These are phyloP conservation scores for Aspergillus jensenii DNA, from an alignment of 2,329 filamentous ascomycete genomes.

Conservation along the genomic window DNA sequence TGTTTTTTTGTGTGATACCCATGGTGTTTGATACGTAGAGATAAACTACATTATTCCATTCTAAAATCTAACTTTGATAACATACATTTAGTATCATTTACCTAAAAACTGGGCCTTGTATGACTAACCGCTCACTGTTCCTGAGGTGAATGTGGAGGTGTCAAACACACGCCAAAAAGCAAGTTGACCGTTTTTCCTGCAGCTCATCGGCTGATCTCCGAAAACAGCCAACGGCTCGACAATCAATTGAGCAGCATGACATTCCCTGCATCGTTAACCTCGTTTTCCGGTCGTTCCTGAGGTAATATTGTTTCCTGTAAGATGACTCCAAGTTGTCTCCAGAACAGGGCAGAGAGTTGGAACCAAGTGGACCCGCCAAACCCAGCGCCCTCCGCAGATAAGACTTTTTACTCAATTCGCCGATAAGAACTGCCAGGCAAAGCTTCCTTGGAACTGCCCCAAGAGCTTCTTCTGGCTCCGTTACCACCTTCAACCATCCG, in stretches of 20 bases:
- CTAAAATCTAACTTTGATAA: background rate
- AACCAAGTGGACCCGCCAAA: slow-evolving; percentile 11
- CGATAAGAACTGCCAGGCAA: slow-evolving; percentile 3
- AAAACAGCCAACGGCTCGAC: background rate
- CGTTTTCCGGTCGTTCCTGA: background rate
- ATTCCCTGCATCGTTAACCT: background rate
- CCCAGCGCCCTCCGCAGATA: slow-evolving; percentile 7
- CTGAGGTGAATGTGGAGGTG: background rate
- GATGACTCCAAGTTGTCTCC: background rate
- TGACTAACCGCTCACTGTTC: background rate
- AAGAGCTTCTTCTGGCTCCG: background rate
- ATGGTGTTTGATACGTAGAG: background rate
- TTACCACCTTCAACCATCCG: background rate
- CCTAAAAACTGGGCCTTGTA: background rate
- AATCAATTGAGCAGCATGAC: background rate
- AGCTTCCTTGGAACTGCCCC: background rate
- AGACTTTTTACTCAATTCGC: slow-evolving; percentile 13
- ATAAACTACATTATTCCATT: background rate
- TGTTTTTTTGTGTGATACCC: slow-evolving; percentile 4
- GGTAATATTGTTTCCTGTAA: background rate
- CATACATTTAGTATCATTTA: background rate
- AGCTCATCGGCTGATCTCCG: slow-evolving; percentile 2
- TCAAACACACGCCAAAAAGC: background rate
- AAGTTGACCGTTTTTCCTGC: background rate
- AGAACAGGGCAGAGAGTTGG: background rate